phyloP scores from a whole-genome alignment of 257 asterid genomes.

The Verbascum thapsus region DNA sequence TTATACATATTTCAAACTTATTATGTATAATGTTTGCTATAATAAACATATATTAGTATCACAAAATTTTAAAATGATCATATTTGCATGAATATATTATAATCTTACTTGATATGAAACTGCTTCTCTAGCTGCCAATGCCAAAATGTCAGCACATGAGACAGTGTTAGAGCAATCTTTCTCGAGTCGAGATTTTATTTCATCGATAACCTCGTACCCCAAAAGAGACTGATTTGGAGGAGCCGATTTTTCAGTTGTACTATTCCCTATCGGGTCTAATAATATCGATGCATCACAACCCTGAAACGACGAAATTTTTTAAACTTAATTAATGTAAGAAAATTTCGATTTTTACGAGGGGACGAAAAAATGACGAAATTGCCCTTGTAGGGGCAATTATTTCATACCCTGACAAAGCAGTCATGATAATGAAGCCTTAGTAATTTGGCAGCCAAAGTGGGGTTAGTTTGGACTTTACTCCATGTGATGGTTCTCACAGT shows the following conservation, averaged over 20 bases:
- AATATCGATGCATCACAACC: slow-evolving; percentile 48
- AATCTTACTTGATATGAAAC: slow-evolving; percentile 29
- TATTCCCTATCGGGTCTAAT: slow-evolving; percentile 24
- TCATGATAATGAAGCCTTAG: slow-evolving; percentile 45
- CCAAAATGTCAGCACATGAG: neutral
- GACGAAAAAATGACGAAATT: too few species aligned
- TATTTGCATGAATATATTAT: neutral
- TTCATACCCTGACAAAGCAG: slow-evolving; percentile 38
- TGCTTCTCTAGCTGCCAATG: slow-evolving; percentile 39
- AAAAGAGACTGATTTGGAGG: slow-evolving; percentile 27
- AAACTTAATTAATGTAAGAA: too few species aligned
- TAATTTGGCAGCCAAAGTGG: slow-evolving; percentile 35
- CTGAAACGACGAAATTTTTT: slow-evolving; percentile 3
- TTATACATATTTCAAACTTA: too few species aligned
- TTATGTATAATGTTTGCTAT: too few species aligned
- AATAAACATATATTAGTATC: too few species aligned
- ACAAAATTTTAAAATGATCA: too few species aligned
- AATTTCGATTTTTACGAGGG: too few species aligned
- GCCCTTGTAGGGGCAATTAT: too few species aligned
- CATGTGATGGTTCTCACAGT: slow-evolving; percentile 30
- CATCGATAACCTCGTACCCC: slow-evolving; percentile 40
- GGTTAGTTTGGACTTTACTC: slow-evolving; percentile 23
- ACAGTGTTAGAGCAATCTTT: slow-evolving; percentile 22
- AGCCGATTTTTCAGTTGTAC: slow-evolving; percentile 32
- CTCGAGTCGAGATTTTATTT: slow-evolving; percentile 36